phyloP scores from a whole-genome alignment of 345 rosid species.

The Laguncularia racemosa region DNA sequence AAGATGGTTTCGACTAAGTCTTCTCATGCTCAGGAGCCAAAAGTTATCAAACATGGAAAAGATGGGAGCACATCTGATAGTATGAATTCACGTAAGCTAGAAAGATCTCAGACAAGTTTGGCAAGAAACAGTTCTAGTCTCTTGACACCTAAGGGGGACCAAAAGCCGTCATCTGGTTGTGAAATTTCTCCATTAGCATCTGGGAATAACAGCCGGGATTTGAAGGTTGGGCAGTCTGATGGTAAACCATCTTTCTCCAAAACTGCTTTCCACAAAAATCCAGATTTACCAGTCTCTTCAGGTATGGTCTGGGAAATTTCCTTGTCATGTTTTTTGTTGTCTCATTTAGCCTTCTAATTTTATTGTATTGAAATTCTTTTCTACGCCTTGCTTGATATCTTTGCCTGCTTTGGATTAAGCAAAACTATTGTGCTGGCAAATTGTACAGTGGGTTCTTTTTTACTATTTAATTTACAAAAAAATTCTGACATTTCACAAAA shows the following conservation, averaged over 20 bases:
- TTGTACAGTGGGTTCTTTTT: constrained; percentile 34
- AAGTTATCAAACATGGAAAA: constrained; percentile 48
- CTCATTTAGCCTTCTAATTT: background rate
- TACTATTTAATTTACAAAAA: too few species aligned
- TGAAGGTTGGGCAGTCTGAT: constrained; percentile 46
- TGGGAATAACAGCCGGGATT: constrained; percentile 41
- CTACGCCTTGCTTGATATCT: constrained; percentile 3
- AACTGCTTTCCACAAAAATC: constrained; percentile 43
- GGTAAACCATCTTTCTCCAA: constrained; percentile 48
- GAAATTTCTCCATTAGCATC: constrained; percentile 30
- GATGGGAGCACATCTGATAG: constrained; percentile 41
- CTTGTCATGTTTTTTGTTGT: background rate
- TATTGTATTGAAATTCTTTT: background rate
- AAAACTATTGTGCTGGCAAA: background rate
- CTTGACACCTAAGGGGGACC: constrained; percentile 40
- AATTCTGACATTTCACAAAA: too few species aligned
- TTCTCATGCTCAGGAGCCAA: constrained; percentile 44
- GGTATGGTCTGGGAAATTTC: constrained; percentile 38
- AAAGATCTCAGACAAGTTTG: constrained; percentile 18
- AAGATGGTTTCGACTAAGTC: constrained; percentile 42
- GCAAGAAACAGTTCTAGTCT: constrained; percentile 25
- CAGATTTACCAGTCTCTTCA: constrained; percentile 34
- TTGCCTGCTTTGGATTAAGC: background rate
- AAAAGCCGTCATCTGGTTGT: constrained; percentile 45
- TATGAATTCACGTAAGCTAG: constrained; percentile 33